Percentiles rank a stretch among this genome's conserved stretches.
phyloP scores from a whole-genome alignment of 257 asterid genomes.

The Nicotiana benthamiana region DNA sequence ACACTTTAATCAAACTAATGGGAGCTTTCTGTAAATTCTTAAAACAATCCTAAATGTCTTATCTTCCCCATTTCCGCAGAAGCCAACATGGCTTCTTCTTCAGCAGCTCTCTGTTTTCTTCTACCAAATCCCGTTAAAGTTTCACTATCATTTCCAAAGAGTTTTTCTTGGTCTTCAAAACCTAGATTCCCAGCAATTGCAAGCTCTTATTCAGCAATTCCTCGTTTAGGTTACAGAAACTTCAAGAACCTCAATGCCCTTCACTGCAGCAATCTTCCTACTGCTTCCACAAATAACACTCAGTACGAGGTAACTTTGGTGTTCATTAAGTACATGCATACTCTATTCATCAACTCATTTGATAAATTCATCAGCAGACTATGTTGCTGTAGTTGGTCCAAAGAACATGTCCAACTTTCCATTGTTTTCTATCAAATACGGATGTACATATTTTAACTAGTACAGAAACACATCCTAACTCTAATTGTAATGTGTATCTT shows the following conservation, averaged over 20 bases:
- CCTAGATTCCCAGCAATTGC: constrained; percentile 12
- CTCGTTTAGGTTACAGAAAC: constrained; percentile 14
- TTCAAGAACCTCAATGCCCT: constrained; percentile 24
- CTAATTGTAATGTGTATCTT: neutral
- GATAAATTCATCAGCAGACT: neutral
- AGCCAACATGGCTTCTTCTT: constrained; percentile 7
- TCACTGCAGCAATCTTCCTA: constrained; percentile 39
- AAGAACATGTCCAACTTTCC: neutral
- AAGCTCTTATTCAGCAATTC: constrained; percentile 16
- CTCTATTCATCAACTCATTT: neutral
- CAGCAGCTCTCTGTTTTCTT: neutral
- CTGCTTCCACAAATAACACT: constrained; percentile 49
- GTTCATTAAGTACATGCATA: neutral
- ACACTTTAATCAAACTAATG: neutral
- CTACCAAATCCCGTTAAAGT: neutral
- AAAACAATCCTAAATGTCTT: neutral
- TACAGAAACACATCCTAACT: neutral
- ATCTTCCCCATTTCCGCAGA: neutral
- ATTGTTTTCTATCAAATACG: neutral
- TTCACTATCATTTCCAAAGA: neutral
- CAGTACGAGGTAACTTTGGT: constrained; percentile 58
- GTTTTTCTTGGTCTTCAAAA: constrained; percentile 10
- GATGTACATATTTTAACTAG: neutral
- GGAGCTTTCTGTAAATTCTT: neutral
- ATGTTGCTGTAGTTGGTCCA: neutral